A percentile compares a stretch with the other conserved stretches of the same genome.
These are phyloP conservation scores for Aspergillus leporis DNA, from an alignment of 495 filamentous ascomycete species.

Conservation along the genomic window DNA sequence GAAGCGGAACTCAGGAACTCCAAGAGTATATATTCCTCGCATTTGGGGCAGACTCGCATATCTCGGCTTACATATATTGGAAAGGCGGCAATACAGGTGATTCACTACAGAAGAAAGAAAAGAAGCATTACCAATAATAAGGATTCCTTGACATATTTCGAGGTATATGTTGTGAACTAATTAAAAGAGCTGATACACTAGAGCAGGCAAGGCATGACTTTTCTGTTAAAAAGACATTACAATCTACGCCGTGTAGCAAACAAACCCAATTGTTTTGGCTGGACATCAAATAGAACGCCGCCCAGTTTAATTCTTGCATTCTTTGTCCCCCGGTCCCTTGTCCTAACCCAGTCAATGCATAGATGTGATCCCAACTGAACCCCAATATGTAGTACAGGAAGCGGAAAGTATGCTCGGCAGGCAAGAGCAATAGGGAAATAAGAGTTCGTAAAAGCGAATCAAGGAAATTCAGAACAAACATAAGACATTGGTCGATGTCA, in stretches of 20 bases:
- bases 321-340: slow-evolving; percentile 15
- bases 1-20: too few species aligned
- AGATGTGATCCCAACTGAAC: slow-evolving; percentile 26
- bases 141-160: too few species aligned
- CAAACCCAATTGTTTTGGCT: slow-evolving; percentile 1
- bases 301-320: slow-evolving; percentile 28
- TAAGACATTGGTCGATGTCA: slow-evolving; percentile 9
- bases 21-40: too few species aligned
- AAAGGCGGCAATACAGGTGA: too few species aligned
- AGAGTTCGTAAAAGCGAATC: slow-evolving; percentile 16
- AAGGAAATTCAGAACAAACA: slow-evolving; percentile 11
- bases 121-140: too few species aligned
- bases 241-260: slow-evolving; percentile 4
- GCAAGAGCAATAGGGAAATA: slow-evolving; percentile 19
- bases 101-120: too few species aligned
- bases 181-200: too few species aligned
- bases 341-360: slow-evolving; percentile 29
- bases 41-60: too few species aligned
- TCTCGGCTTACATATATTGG: too few species aligned
- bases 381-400: slow-evolving; percentile 34
- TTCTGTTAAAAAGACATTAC: neutral
- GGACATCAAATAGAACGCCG: slow-evolving; percentile 18
- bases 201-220: neutral
- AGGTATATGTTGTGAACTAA: too few species aligned
- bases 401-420: slow-evolving; percentile 24